These are phyloP conservation scores for Fusarium marasasianum DNA, from an alignment of 2,329 filamentous ascomycete genomes.

Conservation along the genomic window DNA sequence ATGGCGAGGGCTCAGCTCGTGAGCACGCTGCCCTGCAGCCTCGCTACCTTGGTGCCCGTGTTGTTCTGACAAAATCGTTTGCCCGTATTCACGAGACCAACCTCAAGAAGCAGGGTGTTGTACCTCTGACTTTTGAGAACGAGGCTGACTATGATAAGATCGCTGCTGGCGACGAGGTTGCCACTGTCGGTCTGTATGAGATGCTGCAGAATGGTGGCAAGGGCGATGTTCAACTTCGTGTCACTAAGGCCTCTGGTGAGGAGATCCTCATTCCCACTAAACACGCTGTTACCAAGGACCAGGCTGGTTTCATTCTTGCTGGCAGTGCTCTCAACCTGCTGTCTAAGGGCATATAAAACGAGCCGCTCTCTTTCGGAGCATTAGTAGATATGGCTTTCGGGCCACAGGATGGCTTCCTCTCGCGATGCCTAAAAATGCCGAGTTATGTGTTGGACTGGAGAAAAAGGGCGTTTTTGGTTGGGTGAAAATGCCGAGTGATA, in stretches of 20 bases:
- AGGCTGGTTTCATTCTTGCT: slow-evolving; percentile 90
- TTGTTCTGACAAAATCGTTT: slow-evolving; percentile 88
- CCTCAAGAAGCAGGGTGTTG: slow-evolving; percentile 96
- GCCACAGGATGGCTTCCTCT: background rate
- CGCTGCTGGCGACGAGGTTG: slow-evolving; percentile 82
- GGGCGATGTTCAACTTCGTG: slow-evolving; percentile 76
- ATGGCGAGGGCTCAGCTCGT: slow-evolving; percentile 88
- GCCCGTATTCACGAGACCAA: slow-evolving; percentile 96
- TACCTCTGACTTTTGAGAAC: slow-evolving; percentile 89
- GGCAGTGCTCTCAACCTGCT: slow-evolving; percentile 93
- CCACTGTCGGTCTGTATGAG: slow-evolving; percentile 84
- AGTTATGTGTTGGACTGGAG: slow-evolving; percentile 19
- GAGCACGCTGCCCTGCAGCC: slow-evolving; percentile 93
- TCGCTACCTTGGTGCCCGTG: slow-evolving; percentile 84
- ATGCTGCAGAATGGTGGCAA: slow-evolving; percentile 81
- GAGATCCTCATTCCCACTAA: slow-evolving; percentile 78
- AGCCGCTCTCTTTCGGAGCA: background rate
- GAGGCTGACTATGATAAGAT: slow-evolving; percentile 90
- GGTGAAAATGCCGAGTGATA: slow-evolving; percentile 41
- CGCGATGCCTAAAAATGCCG: slow-evolving; percentile 7
- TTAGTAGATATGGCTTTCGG: background rate
- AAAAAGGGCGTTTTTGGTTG: slow-evolving; percentile 40
- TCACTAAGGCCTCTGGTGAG: slow-evolving; percentile 71
- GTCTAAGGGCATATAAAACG: slow-evolving; percentile 63
- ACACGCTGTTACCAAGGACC: slow-evolving; percentile 89